Base-by-base conservation (phyloP, 257 asterid genomes). In the Solanum chilense region DNA sequence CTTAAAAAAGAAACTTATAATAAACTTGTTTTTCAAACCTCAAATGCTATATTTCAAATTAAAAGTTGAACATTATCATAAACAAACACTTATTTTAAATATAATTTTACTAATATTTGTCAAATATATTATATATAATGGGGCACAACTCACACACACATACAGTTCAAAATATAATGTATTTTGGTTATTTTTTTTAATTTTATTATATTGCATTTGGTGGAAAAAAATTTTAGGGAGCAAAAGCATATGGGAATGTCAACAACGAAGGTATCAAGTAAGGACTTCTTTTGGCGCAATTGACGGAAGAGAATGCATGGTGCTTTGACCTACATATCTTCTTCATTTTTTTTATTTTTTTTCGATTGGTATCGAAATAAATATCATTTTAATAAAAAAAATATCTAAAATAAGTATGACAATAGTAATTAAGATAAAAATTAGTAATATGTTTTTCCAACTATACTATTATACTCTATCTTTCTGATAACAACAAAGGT, bases 241-340 rank as follows among this genome's bases (percentile, higher is more conserved):
- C 42, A 80, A 80, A 80, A 29, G 85, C 85, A 49, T 29, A 49
- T 80, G 85, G 29, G 29, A 64, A 66, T 83, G 90, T 88, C 86
- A 85, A 45, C 49, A 78, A 44, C 12, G 52, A 45, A 75, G 85
- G 62, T 77, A 73, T 76, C 69, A 7, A 45, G 42, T 47, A 47
- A 80, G 68, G 85, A 47, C 85, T 29, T 29, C 49, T 23, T 27
- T 80, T 56, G 87, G 90, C 95, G 92, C 90, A 88, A 89, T 89
- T 91, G 88, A 76, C 91, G 93, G 93, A 78, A 85, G 84, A 87
- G 49, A 66, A 86, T 84, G 81, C 25, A 45, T 64, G 68, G 56
- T 4, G 12, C 66, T 80, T 80, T 80, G 85, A 47, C 85, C 20
- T 27, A 64, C 71, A 64, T 64, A n/a, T 64, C 29, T 47, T 47